A percentile compares a stretch with the other conserved stretches of the same genome.
Evolutionary conservation across 441 rosid genomes (phyloP).

Genomic region (Erodium chrysanthum): DNA sequence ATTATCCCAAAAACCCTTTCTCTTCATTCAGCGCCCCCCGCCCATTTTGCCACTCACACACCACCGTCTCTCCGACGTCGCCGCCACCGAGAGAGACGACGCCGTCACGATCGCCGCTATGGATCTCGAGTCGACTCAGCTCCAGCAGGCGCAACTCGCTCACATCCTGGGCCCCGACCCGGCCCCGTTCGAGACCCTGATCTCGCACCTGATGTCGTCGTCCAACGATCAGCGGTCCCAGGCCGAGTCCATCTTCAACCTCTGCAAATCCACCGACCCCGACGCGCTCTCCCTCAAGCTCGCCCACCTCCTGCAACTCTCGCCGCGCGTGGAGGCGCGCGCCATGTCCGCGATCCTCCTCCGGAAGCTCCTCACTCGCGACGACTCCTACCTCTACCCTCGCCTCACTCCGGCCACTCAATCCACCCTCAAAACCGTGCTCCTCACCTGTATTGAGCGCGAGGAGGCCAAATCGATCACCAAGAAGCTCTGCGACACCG

Average conservation of each 20-base stretch:
- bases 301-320: constrained; percentile 67
- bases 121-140: no score
- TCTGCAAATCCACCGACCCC: constrained; percentile 81
- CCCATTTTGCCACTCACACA: no score
- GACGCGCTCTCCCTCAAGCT: constrained; percentile 74
- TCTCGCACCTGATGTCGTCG: constrained; percentile 83
- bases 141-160: constrained; percentile 64
- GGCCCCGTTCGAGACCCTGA: constrained; percentile 70
- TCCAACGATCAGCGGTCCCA: constrained; percentile 89
- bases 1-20: no score
- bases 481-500: constrained; percentile 85
- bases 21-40: no score
- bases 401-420: constrained; percentile 55
- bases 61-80: no score
- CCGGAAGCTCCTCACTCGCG: constrained; percentile 84
- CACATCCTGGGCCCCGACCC: constrained; percentile 70
- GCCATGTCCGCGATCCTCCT: constrained; percentile 93
- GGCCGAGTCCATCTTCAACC: constrained; percentile 80
- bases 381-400: constrained; percentile 82
- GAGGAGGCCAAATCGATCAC: constrained; percentile 63
- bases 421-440: constrained; percentile 63
- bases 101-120: no score
- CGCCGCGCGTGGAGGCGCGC: constrained; percentile 65
- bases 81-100: no score
- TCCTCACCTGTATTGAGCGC: constrained; percentile 59